Conservation (phyloP, 2,329 filamentous ascomycete species). For the Apiospora arundinis region DNA sequence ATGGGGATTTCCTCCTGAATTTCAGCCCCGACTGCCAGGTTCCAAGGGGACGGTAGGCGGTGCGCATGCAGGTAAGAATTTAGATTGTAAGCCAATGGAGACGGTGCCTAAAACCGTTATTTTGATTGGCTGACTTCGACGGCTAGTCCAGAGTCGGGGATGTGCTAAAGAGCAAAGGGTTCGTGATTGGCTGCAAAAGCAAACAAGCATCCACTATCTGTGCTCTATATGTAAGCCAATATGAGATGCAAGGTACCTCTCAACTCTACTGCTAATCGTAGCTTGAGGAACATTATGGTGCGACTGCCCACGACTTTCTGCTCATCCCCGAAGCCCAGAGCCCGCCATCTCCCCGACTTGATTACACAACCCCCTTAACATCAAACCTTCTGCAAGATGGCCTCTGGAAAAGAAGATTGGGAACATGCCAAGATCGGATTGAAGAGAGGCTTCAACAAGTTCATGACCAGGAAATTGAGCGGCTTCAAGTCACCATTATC, state of each 20-base stretch:
- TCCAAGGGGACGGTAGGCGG: neutral
- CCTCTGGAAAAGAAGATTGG: neutral
- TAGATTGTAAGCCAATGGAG: neutral
- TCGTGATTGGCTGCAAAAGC: neutral
- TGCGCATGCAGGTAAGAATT: conserved; percentile 15
- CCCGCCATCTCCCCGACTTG: neutral
- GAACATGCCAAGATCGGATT: neutral
- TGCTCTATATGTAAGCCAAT: neutral
- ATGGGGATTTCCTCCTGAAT: no score
- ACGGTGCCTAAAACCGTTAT: neutral
- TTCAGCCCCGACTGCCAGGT: neutral
- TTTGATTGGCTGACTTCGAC: neutral
- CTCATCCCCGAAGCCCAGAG: neutral
- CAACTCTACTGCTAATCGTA: no score
- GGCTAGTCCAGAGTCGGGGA: neutral
- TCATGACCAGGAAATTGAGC: neutral
- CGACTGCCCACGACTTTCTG: neutral
- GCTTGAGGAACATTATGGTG: no score
- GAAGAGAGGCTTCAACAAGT: neutral
- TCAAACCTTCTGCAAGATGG: neutral
- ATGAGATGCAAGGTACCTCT: neutral
- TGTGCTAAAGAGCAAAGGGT: neutral
- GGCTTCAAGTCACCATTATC: neutral
- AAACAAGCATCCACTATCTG: neutral
- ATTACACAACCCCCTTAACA: neutral